These are phyloP conservation scores for Luffa acutangula DNA, from an alignment of 306 rosid species.

Conservation along the genomic window DNA sequence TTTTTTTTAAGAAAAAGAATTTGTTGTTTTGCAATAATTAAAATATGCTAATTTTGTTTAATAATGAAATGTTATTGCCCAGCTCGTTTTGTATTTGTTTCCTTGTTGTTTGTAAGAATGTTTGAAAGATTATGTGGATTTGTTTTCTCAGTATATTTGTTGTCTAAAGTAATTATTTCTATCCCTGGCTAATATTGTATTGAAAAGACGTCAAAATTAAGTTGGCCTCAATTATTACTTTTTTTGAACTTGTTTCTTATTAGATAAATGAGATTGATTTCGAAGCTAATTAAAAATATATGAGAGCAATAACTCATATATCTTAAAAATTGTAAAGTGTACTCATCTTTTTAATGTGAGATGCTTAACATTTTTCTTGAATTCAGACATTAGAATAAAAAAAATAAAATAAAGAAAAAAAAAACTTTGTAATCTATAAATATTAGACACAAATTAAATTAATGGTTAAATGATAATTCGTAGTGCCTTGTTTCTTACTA, in stretches of 20 bases:
- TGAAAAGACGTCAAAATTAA: not conserved
- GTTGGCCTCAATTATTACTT: not conserved
- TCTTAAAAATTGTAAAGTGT: too few relatives aligned
- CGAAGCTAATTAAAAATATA: too few relatives aligned
- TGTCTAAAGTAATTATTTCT: not conserved
- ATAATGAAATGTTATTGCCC: not conserved
- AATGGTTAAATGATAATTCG: not conserved
- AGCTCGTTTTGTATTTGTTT: not conserved
- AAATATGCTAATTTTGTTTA: not conserved
- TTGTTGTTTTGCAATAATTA: constrained; percentile 1
- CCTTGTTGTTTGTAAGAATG: constrained; percentile 40
- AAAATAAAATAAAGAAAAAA: not conserved
- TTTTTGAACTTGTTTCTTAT: not conserved
- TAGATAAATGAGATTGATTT: too few relatives aligned
- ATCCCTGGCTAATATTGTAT: not conserved
- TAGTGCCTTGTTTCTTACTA: not conserved
- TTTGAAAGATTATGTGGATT: constrained; percentile 7
- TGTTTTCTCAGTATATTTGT: not conserved
- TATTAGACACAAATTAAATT: not conserved
- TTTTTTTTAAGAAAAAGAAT: not conserved
- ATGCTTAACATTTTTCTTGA: not conserved
- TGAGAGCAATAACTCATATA: too few relatives aligned
- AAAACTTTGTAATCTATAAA: not conserved
- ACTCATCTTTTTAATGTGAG: too few relatives aligned
- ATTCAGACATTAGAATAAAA: not conserved